Base-by-base conservation (phyloP, 169 alveolate genomes). In the Plasmodium chabaudi region DNA sequence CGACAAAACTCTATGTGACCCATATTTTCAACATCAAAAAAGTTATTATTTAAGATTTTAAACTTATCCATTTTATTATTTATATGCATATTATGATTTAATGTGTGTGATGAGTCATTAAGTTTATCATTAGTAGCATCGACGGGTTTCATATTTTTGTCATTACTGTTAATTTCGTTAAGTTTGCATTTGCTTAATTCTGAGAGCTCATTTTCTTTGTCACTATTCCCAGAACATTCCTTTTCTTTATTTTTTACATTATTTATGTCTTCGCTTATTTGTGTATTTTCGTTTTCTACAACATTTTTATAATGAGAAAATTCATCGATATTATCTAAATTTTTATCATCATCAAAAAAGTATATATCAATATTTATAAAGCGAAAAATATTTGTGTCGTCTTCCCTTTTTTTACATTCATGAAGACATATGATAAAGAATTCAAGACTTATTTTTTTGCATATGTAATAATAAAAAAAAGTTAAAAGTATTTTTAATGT, bases 311-410 rank as follows among this genome's bases (percentile, higher is more conserved):
- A 21, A 65, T 13, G 9, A 5, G 21, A 3, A 1, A 13, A 2
- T 3, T 39, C 19, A 34, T 34, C 6, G 7, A 9, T 65, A 12
- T 65, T 10, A 65, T 39, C 56, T n/a, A 9, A 39, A n/a, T 15
- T 34, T n/a, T 25, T n/a, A 27, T 39, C 44, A 1, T 65, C 15
- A 49, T 13, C 63, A 46, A 69, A 57, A 44, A 71, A 86, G 27
- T 86, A 86, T 57, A 86, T 86, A 44, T 86, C 91, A n/a, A 86
- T 86, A 34, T 86, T 86, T 12, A 86, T 4, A 68, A 86, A 57
- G 60, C 56, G 65, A 17, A 86, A 86, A 53, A 86, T 86, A 55
- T 59, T 64, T 39, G 15, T 60, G 57, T 82, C 56, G 9, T 25
- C 25, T 34, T 86, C 87, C 25, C n/a, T 53, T 67, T 51, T 86